These are phyloP conservation scores for Leptographium galeiforme DNA, from an alignment of 2,329 filamentous ascomycete species.

Conservation along the genomic window DNA sequence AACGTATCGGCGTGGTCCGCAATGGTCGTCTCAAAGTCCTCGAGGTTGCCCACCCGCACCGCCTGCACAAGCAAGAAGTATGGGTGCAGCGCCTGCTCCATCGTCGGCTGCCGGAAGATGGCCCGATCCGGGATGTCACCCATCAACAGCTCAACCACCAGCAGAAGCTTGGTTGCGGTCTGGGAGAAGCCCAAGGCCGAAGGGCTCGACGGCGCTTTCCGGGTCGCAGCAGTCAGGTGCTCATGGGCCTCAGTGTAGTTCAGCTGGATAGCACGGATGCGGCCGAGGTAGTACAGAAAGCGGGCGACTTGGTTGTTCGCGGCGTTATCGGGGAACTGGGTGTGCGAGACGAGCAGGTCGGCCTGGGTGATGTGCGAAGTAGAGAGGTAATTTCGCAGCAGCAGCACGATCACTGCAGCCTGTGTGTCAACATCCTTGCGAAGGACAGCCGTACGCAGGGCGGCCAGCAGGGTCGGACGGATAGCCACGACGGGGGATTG, in stretches of 20 bases:
- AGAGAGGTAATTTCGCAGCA: constrained; percentile 89
- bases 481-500: constrained; percentile 78
- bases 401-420: constrained; percentile 83
- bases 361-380: constrained; percentile 96
- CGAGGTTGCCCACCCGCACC: constrained; percentile 89
- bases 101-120: constrained; percentile 76
- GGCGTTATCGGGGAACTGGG: constrained; percentile 83
- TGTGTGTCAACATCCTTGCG: constrained; percentile 97
- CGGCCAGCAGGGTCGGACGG: constrained; percentile 72
- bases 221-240: constrained; percentile 81
- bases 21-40: constrained; percentile 82
- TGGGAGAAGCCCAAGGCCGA: constrained; percentile 92
- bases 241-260: constrained; percentile 95
- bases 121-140: constrained; percentile 94
- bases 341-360: constrained; percentile 89
- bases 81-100: constrained; percentile 78
- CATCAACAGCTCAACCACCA: constrained; percentile 95
- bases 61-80: constrained; percentile 92
- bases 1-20: constrained; percentile 71
- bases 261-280: constrained; percentile 90
- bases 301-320: constrained; percentile 97
- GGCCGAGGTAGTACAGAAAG: constrained; percentile 93
- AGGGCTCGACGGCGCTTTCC: constrained; percentile 82
- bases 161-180: constrained; percentile 87
- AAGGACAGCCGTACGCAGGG: constrained; percentile 86